Base-by-base conservation (phyloP, 1,139 yeast genomes). In the Blastobotrys raffinosifermentans region DNA sequence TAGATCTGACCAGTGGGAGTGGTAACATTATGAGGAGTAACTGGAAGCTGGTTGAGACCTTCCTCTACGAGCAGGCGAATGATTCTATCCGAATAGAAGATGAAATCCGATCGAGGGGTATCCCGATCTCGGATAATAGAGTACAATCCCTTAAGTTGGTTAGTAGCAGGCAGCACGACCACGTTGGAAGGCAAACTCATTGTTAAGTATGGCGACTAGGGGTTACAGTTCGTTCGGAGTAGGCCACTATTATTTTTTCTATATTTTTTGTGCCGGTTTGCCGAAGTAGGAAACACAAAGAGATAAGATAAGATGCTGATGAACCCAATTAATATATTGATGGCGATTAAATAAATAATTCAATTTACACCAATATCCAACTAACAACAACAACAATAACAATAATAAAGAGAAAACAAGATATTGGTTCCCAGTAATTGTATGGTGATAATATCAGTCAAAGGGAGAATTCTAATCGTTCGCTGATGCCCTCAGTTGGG, bases 31-130 rank as follows among this genome's bases (percentile, higher is more conserved):
- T 71, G 60, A 34, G 78, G 68, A 51, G 78, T 77, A 13, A 89
- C 95, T 6, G 98, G 98, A 37, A 91, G 69, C 57, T 83, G 87
- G 62, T 91, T 89, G 55, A 91, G 73, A 23, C 97, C 96, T 61
- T 83, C 96, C 65, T 91, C 98, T 16, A 91, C 97, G 45, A 91
- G 67, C 35, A 91, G 67, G 44, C 98, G 73, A 57, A 91, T 91
- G 64, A 91, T 89, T 59, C 98, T 73, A 60, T 91, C 96, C 11
- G 96, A 77, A 61, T 89, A 91, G 62, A 91, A 91, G 39, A 91
- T 93, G 59, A 91, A 91, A 58, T 91, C 97, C 2, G 93, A 85
- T 53, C 97, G 75, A 44, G 74, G 69, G 19, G 97, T 89, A 40
- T 62, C 63, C 53, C 71, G 74, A 59, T 85, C 86, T 57, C 98